phyloP scores from a whole-genome alignment of 1,139 yeast genomes.

The Debaryomyces singareniensis region DNA sequence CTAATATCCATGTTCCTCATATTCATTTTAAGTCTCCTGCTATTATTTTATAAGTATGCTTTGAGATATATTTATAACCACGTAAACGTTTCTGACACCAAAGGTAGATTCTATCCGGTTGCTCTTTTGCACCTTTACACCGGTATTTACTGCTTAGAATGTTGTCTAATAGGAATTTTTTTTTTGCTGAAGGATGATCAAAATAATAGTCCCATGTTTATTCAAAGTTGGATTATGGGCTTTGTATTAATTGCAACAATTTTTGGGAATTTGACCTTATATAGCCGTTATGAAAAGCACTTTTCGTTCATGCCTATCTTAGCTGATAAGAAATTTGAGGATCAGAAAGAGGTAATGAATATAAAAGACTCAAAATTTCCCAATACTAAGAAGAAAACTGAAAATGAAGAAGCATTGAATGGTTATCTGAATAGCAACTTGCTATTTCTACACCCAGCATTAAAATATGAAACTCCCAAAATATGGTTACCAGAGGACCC shows the following conservation, averaged over 20 bases:
- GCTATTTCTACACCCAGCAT: slow-evolving; percentile 27
- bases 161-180: slow-evolving; percentile 70
- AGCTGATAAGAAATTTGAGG: slow-evolving; percentile 9
- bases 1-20: slow-evolving; percentile 59
- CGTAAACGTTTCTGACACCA: slow-evolving; percentile 53
- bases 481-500: slow-evolving; percentile 31
- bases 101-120: slow-evolving; percentile 63
- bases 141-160: slow-evolving; percentile 76
- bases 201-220: slow-evolving; percentile 25
- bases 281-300: slow-evolving; percentile 21
- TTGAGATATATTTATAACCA: slow-evolving; percentile 48
- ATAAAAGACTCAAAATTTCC: slow-evolving; percentile 3
- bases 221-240: slow-evolving; percentile 44
- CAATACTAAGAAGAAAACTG: slow-evolving; percentile 2
- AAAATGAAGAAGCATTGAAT: slow-evolving; percentile 3
- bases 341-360: slow-evolving; percentile 1
- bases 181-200: slow-evolving; percentile 47
- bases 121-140: slow-evolving; percentile 71
- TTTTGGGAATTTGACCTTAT: slow-evolving; percentile 26
- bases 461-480: slow-evolving; percentile 26
- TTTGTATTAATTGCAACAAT: slow-evolving; percentile 30
- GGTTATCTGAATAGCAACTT: slow-evolving; percentile 15
- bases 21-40: slow-evolving; percentile 50
- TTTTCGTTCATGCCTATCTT: slow-evolving; percentile 26
- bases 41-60: slow-evolving; percentile 64